Evolutionary conservation across 2,329 filamentous ascomycete species (phyloP).

Genomic region (Epichloe sylvatica): DNA sequence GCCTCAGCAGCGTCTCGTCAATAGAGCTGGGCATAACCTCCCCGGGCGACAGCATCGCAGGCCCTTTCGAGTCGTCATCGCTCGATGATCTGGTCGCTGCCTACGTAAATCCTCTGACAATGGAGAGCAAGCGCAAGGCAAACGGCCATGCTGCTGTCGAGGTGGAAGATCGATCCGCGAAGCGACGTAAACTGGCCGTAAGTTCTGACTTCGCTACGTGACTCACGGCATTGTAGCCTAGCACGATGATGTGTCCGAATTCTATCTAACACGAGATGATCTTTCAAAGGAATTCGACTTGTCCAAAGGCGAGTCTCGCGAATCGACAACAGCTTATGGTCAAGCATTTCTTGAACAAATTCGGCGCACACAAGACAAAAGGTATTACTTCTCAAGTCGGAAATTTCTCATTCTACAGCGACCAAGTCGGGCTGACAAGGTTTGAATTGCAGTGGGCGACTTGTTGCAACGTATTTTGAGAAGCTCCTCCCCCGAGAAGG

Average conservation of each 20-base stretch:
- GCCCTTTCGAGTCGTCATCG: slow-evolving; percentile 6
- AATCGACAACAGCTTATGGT: slow-evolving; percentile 58
- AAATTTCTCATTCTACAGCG: no score
- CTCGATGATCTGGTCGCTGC: slow-evolving; percentile 15
- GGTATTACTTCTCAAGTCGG: slow-evolving; percentile 33
- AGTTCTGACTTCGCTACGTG: slow-evolving; percentile 13
- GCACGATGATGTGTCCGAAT: no score
- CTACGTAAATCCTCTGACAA: slow-evolving; percentile 17
- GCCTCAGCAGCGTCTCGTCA: background rate
- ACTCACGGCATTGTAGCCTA: background rate
- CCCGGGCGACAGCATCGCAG: background rate
- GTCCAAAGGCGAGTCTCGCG: slow-evolving; percentile 44
- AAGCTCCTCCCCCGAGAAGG: slow-evolving; percentile 50
- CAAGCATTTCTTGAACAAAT: slow-evolving; percentile 62
- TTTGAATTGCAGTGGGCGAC: slow-evolving; percentile 44
- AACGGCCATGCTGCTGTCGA: slow-evolving; percentile 32
- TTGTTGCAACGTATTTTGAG: slow-evolving; percentile 63
- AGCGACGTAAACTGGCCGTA: slow-evolving; percentile 40
- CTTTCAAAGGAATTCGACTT: slow-evolving; percentile 29
- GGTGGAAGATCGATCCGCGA: slow-evolving; percentile 37
- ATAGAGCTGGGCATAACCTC: background rate
- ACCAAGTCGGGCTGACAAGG: background rate
- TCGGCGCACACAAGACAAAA: slow-evolving; percentile 66
- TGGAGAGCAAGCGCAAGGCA: slow-evolving; percentile 46
- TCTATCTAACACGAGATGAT: slow-evolving; percentile 1